phyloP scores from a whole-genome alignment of 31 red algal species.

The Bonnemaisonia californica region DNA sequence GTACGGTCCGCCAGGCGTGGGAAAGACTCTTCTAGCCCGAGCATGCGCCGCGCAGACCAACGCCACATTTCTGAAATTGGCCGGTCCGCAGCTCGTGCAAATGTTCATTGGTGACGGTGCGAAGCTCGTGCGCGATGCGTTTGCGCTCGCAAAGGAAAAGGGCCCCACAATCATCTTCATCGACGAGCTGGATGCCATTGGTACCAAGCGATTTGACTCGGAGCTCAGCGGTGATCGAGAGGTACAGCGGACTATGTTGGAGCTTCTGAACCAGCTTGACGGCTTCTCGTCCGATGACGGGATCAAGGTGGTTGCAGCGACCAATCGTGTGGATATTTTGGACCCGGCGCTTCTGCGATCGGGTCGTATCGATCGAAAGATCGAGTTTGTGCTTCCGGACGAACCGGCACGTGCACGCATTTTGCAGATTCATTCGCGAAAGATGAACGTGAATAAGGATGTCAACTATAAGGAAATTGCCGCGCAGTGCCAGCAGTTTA shows the following conservation, averaged over 20 bases:
- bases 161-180: constrained; percentile 99
- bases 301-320: constrained; percentile 96
- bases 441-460: constrained; percentile 99
- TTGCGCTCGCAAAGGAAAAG: constrained; percentile 99
- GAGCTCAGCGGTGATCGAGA: constrained; percentile 98
- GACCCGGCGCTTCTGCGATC: constrained; percentile 95
- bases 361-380: constrained; percentile 98
- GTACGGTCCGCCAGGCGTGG: constrained; percentile 98
- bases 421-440: constrained; percentile 96
- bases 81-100: constrained; percentile 96
- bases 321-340: constrained; percentile 99
- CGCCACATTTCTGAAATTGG: constrained; percentile 97
- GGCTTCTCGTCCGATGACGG: constrained; percentile 95
- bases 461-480: constrained; percentile 96
- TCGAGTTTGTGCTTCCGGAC: constrained; percentile 98
- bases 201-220: constrained; percentile 99
- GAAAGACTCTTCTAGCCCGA: constrained; percentile 95
- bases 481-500: constrained; percentile 95
- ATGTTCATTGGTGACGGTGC: constrained; percentile 99
- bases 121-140: constrained; percentile 98
- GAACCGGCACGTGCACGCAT: constrained; percentile 89
- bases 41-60: constrained; percentile 99
- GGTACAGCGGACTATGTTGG: constrained; percentile 98
- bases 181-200: constrained; percentile 98
- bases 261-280: constrained; percentile 98